Evolutionary conservation across 1,284 basidiomycete genomes (phyloP), one percentile per base, ranked within the genome.

Genomic region (Ustilago vetiveriae): DNA sequence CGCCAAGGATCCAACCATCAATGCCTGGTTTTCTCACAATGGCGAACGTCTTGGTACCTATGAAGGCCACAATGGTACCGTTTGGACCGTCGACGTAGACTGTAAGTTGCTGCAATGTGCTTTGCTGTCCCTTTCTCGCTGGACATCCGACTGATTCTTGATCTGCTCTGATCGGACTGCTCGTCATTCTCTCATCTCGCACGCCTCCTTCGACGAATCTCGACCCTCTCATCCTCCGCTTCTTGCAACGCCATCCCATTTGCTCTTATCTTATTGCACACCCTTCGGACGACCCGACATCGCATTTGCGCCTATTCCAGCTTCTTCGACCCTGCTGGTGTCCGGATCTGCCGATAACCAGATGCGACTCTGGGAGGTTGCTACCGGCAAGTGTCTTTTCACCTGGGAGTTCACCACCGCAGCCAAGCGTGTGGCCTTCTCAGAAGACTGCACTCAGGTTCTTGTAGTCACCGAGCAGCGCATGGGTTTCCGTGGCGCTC

Each of bases 11-110:
- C 88, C 90, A 78, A 83, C 92, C 76, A 92, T 98, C 83, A 98
- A 97, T 81, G 93, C 92, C 45, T 97, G 94, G 94, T 98, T 89
- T 84, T 91, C 94, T n/a, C 92, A 96, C 80, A 99, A 99, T 81
- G 96, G 96, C 71, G 95, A 98, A 85, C 87, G 96, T 60, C 84
- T 98, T 77, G 96, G 95, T 43, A 98, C 96, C 54, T 98, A 97
- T 83, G 89, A 93, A 53, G 96, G 94, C 39, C 90, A 98, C 84
- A 98, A 98, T 81, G 95, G 95, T 73, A 88, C 92, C 2, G 92
- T 99, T 30, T 98, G 96, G 95, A 94, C 92, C 57, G 88, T 96
- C 72, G 94, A 96, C 83, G 89, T 93, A 57, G 95, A 99, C 85
- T 89, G 40, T 55, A 42, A 42, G 52, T 55, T 37, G 36, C 36